These are phyloP conservation scores for Juglanconis oblonga DNA, from an alignment of 2,329 filamentous ascomycete species.

Conservation along the genomic window DNA sequence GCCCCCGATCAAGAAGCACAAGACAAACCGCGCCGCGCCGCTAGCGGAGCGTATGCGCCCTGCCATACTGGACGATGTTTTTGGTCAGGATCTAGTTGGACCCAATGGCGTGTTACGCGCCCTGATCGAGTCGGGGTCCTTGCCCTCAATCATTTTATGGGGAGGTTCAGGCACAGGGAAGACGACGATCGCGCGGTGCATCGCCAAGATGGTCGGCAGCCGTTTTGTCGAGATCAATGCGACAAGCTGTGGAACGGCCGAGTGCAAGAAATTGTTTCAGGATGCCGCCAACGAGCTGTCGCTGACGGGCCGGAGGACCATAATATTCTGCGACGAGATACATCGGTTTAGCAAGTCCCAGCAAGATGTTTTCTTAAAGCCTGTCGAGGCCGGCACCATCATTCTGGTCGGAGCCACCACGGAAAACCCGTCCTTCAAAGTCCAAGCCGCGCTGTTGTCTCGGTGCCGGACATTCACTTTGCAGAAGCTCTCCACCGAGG, in stretches of 20 bases:
- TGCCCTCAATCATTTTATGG: constrained; percentile 97
- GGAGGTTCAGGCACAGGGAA: constrained; percentile 78
- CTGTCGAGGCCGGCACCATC: constrained; percentile 86
- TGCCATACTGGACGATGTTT: constrained; percentile 77
- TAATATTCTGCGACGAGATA: constrained; percentile 97
- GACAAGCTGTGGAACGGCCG: constrained; percentile 80
- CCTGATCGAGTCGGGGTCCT: constrained; percentile 78
- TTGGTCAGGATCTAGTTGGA: constrained; percentile 88
- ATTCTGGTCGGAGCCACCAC: constrained; percentile 94
- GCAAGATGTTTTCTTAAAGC: constrained; percentile 91
- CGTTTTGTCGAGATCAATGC: constrained; percentile 96
- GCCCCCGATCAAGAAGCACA: constrained; percentile 60
- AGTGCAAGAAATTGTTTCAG: constrained; percentile 88
- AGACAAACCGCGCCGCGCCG: constrained; percentile 71
- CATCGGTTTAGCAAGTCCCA: constrained; percentile 89
- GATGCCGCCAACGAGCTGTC: constrained; percentile 78
- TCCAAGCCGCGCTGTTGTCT: constrained; percentile 82
- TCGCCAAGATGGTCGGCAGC: constrained; percentile 76
- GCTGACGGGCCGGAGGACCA: constrained; percentile 84
- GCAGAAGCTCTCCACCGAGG: constrained; percentile 66
- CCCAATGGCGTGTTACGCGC: constrained; percentile 78
- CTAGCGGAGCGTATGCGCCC: constrained; percentile 94
- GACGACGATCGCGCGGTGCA: constrained; percentile 88
- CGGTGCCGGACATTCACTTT: constrained; percentile 90
- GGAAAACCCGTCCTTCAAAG: constrained; percentile 93